These are phyloP conservation scores for Mortierella hygrophila DNA, from an alignment of 192 early-diverging fungal species.

Conservation along the genomic window DNA sequence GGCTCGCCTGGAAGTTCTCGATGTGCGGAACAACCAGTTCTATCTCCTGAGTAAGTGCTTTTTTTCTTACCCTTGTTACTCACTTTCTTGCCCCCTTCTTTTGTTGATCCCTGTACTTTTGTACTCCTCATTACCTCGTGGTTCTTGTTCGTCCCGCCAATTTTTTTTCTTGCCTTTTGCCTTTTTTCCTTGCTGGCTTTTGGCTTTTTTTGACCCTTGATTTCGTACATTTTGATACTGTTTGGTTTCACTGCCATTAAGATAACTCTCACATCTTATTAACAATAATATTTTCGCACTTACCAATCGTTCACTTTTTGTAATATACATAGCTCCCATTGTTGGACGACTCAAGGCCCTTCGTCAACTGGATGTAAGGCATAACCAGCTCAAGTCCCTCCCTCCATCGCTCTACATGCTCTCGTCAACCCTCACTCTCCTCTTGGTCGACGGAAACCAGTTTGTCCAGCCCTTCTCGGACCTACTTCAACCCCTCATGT, in stretches of 20 bases:
- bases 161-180: background rate
- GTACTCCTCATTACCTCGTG: background rate
- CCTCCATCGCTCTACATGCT: conserved; percentile 41
- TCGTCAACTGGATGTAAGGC: conserved; percentile 43
- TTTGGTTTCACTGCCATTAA: no score
- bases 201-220: background rate
- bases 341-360: conserved; percentile 41
- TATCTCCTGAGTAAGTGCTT: conserved; percentile 50
- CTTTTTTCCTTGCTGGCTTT: background rate
- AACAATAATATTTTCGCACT: background rate
- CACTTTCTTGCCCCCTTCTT: background rate
- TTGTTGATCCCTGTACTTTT: background rate
- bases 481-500: conserved; percentile 42
- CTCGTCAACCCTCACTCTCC: conserved; percentile 28
- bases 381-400: conserved; percentile 51
- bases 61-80: background rate
- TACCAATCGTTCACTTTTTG: background rate
- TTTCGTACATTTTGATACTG: no score
- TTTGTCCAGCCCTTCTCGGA: conserved; percentile 52
- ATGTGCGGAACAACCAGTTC: conserved; percentile 47
- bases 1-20: conserved; percentile 52
- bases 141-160: background rate
- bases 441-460: conserved; percentile 55
- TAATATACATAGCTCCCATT: conserved; percentile 23
- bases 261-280: background rate